Base-by-base conservation (phyloP, 2,329 filamentous ascomycete species). In the Cercospora sp. region DNA sequence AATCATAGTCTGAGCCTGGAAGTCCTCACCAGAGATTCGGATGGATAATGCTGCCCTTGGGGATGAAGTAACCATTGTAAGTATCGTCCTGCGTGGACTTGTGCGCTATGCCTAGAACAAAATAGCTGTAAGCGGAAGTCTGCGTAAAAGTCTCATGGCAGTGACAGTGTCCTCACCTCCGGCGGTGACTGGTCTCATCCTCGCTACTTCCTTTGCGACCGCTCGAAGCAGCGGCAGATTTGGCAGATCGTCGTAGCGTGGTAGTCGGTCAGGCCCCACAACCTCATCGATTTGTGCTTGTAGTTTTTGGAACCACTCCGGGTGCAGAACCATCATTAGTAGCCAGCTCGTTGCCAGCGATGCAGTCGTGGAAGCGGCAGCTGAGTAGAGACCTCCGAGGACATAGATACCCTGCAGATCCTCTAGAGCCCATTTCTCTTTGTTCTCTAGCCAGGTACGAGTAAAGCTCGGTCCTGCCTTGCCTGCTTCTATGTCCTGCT, bases 1-100 rank as follows among this genome's bases (percentile, higher is more conserved):
- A 37, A 1, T 3, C 5, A 10, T 2, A 18, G 1, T 21, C 7
- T 1, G n/a, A 13, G 1, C 3, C 1, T 21, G 6, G n/a, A 3
- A 12, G 2, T 1, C 10, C n/a, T 18, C 3, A 49, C 43, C 43
- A 49, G 1, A 49, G 18, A 12, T 49, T 49, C 2, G 43, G 43
- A 16, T 49, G 43, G 24, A 49, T 24, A 18, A 49, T 49, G 18
- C 43, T 49, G 1, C 43, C 43, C 6, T 49, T 49, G 43, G 43
- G 43, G 1, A 49, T 49, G 18, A 49, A 49, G 43, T 24, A 49
- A 3, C 43, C 43, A 8, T 49, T 49, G 5, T 24, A 49, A 4
- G 9, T 12, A 7, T 49, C 43, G 2, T 49, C 43, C 6, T 49
- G 43, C 10, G 43, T 49, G 18, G 43, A 49, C 9, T 49, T 49